Evolutionary conservation across 176 grass and related monocot species (phyloP).

Genomic region (Ensete glaucum): DNA sequence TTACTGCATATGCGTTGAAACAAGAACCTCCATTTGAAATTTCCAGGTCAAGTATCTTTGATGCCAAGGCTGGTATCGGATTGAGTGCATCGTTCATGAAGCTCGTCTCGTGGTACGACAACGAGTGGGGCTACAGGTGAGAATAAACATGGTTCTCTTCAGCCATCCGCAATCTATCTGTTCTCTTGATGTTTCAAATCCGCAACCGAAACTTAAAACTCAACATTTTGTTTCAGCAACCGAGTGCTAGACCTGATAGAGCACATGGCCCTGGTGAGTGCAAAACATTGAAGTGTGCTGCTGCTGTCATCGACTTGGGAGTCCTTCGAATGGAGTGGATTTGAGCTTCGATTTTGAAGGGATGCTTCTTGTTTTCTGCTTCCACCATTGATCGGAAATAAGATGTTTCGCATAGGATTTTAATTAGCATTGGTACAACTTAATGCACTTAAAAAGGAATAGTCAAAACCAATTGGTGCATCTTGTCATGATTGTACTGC

Average conservation of each 20-base stretch:
- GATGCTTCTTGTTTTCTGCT: not conserved
- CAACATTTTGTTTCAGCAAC: conserved; percentile 38
- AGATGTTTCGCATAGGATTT: too few species aligned
- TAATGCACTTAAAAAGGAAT: too few species aligned
- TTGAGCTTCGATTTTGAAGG: conserved; percentile 18
- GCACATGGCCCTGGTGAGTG: conserved; percentile 59
- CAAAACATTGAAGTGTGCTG: conserved; percentile 15
- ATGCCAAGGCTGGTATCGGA: conserved; percentile 77
- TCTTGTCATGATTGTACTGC: too few species aligned
- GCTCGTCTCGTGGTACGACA: conserved; percentile 85
- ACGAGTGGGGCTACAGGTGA: conserved; percentile 91
- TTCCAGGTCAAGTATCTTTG: conserved; percentile 78
- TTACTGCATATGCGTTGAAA: not conserved
- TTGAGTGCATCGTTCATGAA: conserved; percentile 80
- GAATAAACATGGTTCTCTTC: not conserved
- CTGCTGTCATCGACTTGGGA: not conserved
- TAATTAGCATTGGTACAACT: too few species aligned
- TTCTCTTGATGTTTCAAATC: not conserved
- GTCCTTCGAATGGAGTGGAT: not conserved
- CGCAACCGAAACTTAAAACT: not conserved
- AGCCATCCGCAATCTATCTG: not conserved
- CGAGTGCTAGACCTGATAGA: conserved; percentile 76
- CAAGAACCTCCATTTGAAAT: not conserved
- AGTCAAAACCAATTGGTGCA: too few species aligned
- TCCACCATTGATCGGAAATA: too few species aligned